Percentiles rank a stretch among this genome's conserved stretches.
phyloP scores from a whole-genome alignment of 805 yeast species.

The Hanseniaspora clermontiae region DNA sequence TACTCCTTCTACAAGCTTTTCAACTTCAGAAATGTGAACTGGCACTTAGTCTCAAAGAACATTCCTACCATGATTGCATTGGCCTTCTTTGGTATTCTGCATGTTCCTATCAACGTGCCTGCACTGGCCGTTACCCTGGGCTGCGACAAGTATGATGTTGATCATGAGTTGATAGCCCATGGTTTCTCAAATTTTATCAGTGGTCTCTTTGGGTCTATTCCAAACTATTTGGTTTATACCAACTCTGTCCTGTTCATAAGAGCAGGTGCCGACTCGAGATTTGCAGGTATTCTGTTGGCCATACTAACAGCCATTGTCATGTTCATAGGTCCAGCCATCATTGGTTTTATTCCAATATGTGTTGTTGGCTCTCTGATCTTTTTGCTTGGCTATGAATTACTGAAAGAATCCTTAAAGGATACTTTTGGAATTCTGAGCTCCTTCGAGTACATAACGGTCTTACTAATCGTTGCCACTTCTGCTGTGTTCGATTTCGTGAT shows the following conservation, averaged over 20 bases:
- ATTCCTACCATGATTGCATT: constrained; percentile 90
- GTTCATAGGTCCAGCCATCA: constrained; percentile 82
- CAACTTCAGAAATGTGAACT: constrained; percentile 58
- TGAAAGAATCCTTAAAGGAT: constrained; percentile 76
- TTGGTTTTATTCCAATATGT: constrained; percentile 87
- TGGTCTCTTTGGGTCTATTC: constrained; percentile 77
- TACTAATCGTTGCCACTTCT: constrained; percentile 84
- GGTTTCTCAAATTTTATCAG: constrained; percentile 81
- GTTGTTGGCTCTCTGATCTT: constrained; percentile 91
- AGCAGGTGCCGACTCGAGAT: constrained; percentile 83
- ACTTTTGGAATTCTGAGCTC: constrained; percentile 61
- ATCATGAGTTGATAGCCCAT: constrained; percentile 86
- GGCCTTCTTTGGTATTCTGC: constrained; percentile 89
- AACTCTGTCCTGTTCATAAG: constrained; percentile 82
- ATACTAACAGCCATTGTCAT: constrained; percentile 66
- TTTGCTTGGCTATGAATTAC: constrained; percentile 76
- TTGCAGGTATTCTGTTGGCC: constrained; percentile 85
- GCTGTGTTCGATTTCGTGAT: constrained; percentile 90
- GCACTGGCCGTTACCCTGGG: constrained; percentile 86
- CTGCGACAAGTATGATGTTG: constrained; percentile 74
- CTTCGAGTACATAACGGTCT: constrained; percentile 74
- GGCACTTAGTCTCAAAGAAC: constrained; percentile 54
- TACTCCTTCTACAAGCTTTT: constrained; percentile 68
- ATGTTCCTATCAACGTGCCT: constrained; percentile 95
- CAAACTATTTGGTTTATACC: constrained; percentile 88